Evolutionary conservation across 768 basidiomycete genomes (phyloP).

Genomic region (Russula sp.): DNA sequence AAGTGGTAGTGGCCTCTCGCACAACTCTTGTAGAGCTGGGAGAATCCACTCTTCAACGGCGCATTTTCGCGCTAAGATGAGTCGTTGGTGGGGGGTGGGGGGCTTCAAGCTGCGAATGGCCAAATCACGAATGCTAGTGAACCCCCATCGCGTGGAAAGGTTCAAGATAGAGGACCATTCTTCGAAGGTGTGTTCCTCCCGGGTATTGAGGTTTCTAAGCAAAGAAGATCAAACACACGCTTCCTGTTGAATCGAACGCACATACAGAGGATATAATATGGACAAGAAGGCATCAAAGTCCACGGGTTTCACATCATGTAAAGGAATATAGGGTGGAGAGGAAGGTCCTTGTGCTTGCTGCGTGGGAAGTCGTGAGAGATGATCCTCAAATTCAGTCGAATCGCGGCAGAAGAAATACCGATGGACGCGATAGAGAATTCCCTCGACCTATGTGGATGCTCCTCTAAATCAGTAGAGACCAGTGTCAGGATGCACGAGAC

Average conservation of each 20-base stretch:
- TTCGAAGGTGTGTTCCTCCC: not conserved
- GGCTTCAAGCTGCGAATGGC: not conserved
- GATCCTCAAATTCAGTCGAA: not conserved
- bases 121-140: slow-evolving; percentile 23
- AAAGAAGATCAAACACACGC: too few species aligned
- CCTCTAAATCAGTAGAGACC: not conserved
- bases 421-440: slow-evolving; percentile 12
- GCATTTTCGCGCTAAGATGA: slow-evolving; percentile 6
- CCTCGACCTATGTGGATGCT: not conserved
- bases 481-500: not conserved
- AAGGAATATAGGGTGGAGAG: not conserved
- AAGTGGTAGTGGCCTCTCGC: not conserved
- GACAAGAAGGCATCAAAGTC: slow-evolving; percentile 14
- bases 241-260: too few species aligned
- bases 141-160: slow-evolving; percentile 1
- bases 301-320: not conserved
- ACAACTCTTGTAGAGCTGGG: not conserved
- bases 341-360: not conserved
- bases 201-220: too few species aligned
- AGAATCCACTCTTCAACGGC: slow-evolving; percentile 6
- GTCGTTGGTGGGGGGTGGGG: slow-evolving; percentile 1
- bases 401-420: slow-evolving; percentile 16
- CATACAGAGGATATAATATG: slow-evolving; percentile 8
- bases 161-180: slow-evolving; percentile 26
- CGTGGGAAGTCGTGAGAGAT: too few species aligned